Evolutionary conservation across 2,329 filamentous ascomycete genomes (phyloP).

Genomic region (Beauveria sp.): DNA sequence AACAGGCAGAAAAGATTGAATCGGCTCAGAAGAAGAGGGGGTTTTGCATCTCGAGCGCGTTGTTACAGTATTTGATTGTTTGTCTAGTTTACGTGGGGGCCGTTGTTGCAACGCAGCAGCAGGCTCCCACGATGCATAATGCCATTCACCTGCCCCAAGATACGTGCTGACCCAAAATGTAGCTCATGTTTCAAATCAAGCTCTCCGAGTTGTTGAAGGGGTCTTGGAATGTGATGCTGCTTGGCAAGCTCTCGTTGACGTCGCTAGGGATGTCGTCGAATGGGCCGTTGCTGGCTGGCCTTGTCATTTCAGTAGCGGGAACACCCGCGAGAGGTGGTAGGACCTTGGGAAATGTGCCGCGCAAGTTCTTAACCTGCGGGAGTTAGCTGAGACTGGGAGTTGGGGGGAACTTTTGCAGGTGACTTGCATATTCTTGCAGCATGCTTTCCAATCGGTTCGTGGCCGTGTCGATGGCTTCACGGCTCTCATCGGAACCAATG

Average conservation of each 20-base stretch:
- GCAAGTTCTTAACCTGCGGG: background rate
- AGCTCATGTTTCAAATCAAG: background rate
- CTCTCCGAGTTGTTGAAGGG: background rate
- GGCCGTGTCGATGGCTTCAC: background rate
- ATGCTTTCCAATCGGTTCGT: background rate
- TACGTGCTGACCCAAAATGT: background rate
- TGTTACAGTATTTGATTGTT: background rate
- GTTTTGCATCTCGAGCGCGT: background rate
- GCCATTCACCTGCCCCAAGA: background rate
- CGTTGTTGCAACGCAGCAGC: background rate
- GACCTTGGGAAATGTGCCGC: too few relatives aligned
- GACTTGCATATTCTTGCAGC: background rate
- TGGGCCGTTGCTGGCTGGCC: background rate
- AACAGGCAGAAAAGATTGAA: constrained; percentile 4
- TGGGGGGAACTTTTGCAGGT: background rate
- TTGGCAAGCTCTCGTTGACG: background rate
- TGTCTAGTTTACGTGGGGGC: background rate
- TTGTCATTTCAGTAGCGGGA: background rate
- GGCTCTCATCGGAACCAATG: constrained; percentile 1
- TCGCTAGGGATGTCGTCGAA: background rate
- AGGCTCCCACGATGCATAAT: background rate
- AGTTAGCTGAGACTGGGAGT: background rate
- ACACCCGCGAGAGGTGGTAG: background rate
- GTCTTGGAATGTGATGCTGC: background rate
- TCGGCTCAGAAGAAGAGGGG: background rate